Base-by-base conservation (phyloP, 2,329 filamentous ascomycete species). In the Xylariales sp. region DNA sequence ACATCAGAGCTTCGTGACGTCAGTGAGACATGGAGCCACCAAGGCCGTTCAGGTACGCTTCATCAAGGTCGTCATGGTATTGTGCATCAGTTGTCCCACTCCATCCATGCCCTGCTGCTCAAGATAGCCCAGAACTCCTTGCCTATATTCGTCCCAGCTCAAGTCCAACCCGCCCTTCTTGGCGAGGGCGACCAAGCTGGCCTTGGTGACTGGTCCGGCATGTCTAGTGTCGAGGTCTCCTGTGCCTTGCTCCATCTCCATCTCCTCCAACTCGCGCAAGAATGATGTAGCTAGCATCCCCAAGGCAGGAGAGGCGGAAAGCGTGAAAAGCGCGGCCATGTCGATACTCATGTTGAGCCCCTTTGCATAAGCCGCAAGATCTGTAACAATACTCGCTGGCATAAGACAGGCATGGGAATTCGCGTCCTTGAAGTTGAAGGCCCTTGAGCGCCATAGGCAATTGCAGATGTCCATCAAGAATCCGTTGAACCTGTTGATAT, bases 381-480 rank as follows among this genome's bases (percentile, higher is more conserved):
- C 53, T 7, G 63, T 54, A 11, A 76, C 64, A 2, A 80, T 66
- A 1, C 63, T 46, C 9, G 54, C 53, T 11, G 73, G 59, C 5
- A 78, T 49, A 44, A 74, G 61, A 51, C 76, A 80, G 7, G 76
- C 79, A 40, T 72, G 69, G 2, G 78, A 71, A 52, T 81, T 81
- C n/a, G 73, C 65, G 49, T 91, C 86, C 2, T 69, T 67, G 10
- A 66, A 66, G 44, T 78, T 78, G 45, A 94, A 83, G 1, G 84
- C 88, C 10, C 82, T 78, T 16, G 78, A 77, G 7, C 87, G 78
- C 88, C 88, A 94, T 34, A 93, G 61, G 38, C 86, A 80, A 57
- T 94, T 94, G 68, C 87, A 90, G 22, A 89, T 75, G 57, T 95
- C 88, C 80, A 93, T 90, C 22, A 94, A 74, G 58, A 85, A 89